Evolutionary conservation across 1,139 yeast genomes (phyloP).

Genomic region (Petasospora rhodanensis): DNA sequence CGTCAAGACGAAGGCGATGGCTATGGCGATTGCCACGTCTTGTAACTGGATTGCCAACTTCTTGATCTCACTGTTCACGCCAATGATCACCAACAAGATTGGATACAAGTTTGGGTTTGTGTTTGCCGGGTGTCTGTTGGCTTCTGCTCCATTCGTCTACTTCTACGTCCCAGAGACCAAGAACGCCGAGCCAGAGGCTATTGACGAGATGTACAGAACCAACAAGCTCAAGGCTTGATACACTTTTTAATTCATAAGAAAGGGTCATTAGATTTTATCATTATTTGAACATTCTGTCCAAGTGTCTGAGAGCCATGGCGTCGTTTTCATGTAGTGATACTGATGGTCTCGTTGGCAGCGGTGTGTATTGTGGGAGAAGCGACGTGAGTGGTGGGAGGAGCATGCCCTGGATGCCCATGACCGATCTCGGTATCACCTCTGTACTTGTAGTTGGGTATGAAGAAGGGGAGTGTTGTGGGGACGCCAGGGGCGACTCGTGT

Average conservation of each 20-base stretch:
- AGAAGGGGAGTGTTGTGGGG: not conserved
- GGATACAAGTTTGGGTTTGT: slow-evolving; percentile 64
- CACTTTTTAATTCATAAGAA: too few species aligned
- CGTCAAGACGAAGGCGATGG: slow-evolving; percentile 66
- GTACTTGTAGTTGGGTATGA: slow-evolving; percentile 1
- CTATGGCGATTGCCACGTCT: slow-evolving; percentile 70
- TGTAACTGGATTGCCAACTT: slow-evolving; percentile 77
- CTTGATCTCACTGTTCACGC: slow-evolving; percentile 67
- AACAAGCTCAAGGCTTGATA: too few species aligned
- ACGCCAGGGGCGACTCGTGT: too few species aligned
- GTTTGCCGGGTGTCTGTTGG: slow-evolving; percentile 59
- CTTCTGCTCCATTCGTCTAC: slow-evolving; percentile 54
- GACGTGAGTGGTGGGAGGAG: slow-evolving; percentile 1
- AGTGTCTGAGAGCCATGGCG: slow-evolving; percentile 16
- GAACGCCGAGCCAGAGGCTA: too few species aligned
- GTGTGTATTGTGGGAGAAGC: too few species aligned
- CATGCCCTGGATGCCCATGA: slow-evolving; percentile 1
- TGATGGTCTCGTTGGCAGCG: too few species aligned
- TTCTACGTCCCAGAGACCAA: slow-evolving; percentile 68
- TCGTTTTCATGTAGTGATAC: slow-evolving; percentile 11
- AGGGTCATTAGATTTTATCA: too few species aligned
- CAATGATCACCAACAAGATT: slow-evolving; percentile 51
- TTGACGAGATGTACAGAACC: too few species aligned
- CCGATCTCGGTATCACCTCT: too few species aligned
- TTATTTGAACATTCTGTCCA: slow-evolving; percentile 16